Conservation (phyloP, 2,329 filamentous ascomycete species). For the Fusarium bactridioides region DNA sequence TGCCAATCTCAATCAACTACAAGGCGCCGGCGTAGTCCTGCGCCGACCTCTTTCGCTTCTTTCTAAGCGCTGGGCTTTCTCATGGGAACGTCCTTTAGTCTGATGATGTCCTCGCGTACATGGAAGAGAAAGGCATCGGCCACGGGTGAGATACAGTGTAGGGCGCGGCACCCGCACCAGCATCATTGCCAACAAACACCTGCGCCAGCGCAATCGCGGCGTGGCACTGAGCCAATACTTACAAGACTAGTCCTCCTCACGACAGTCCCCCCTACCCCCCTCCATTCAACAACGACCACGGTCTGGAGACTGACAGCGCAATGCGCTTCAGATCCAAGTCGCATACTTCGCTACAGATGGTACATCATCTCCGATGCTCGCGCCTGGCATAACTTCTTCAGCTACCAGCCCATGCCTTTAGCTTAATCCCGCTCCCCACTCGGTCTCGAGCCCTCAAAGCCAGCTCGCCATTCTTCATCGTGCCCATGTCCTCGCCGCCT, state of each 20-base stretch:
- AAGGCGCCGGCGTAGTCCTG: background rate
- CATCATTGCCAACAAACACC: no score
- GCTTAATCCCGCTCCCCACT: background rate
- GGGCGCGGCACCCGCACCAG: background rate
- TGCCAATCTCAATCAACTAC: background rate
- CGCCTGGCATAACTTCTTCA: background rate
- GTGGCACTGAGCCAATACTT: no score
- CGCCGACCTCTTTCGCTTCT: background rate
- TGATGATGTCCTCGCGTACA: rapidly evolving
- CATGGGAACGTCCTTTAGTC: background rate
- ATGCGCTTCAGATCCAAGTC: background rate
- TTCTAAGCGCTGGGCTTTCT: background rate
- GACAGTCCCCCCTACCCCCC: no score
- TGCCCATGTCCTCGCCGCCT: rapidly evolving
- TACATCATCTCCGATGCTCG: no score
- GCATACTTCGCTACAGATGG: background rate
- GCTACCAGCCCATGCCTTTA: background rate
- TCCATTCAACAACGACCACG: background rate
- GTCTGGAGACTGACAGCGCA: background rate
- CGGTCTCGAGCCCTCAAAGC: background rate
- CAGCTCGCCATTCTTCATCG: background rate
- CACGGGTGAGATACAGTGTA: background rate
- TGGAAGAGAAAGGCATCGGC: background rate
- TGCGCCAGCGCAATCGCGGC: no score
- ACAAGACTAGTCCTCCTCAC: no score